A percentile compares a stretch with the other conserved stretches of the same genome.
Conservation (phyloP, 2,329 filamentous ascomycete genomes). For the Alternaria tenuissima region DNA sequence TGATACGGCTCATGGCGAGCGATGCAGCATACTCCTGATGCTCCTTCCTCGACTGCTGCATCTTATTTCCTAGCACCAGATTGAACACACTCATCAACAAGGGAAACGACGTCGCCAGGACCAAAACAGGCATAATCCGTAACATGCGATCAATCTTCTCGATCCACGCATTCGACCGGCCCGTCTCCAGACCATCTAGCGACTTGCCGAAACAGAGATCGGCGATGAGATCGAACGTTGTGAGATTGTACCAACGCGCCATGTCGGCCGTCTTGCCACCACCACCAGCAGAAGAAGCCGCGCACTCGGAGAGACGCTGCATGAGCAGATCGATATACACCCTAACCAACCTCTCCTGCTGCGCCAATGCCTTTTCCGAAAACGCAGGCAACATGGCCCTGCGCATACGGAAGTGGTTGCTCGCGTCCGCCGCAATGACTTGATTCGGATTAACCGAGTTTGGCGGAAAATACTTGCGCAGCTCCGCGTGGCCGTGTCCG, state of each 20-base stretch:
- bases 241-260: background rate
- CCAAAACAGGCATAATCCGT: background rate
- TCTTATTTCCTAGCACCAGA: background rate
- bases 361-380: background rate
- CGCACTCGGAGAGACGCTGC: background rate
- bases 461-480: background rate
- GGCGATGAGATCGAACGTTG: background rate
- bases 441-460: background rate
- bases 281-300: no score
- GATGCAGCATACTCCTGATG: background rate
- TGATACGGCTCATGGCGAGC: background rate
- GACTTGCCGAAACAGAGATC: background rate
- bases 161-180: background rate
- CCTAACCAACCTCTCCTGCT: background rate
- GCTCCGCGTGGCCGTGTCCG: background rate
- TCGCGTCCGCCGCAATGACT: background rate
- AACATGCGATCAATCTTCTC: background rate
- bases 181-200: background rate
- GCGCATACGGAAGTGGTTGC: background rate
- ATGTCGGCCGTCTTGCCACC: background rate
- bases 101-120: background rate
- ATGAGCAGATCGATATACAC: background rate
- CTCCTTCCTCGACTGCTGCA: background rate
- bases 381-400: background rate
- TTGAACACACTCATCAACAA: background rate